Conservation (phyloP, 306 rosid species). For the Lathyrus tuberosus region DNA sequence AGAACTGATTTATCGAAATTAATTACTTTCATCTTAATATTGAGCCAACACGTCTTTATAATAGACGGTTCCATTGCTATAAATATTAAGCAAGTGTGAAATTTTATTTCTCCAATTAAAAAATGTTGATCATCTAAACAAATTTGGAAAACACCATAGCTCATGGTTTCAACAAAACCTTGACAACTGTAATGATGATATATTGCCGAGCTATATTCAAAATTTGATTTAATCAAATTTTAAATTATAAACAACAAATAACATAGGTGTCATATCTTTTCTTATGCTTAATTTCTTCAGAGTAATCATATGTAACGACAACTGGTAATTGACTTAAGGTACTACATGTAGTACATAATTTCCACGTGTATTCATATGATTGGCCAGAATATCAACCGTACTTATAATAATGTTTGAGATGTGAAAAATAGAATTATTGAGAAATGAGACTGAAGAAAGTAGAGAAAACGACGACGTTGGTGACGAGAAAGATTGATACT, state of each 20-base stretch:
- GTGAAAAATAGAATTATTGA: constrained; percentile 31
- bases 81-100: neutral
- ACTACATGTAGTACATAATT: neutral
- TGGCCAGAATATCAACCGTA: constrained; percentile 23
- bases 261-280: constrained; percentile 30
- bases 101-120: neutral
- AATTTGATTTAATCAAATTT: neutral
- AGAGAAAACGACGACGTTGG: neutral
- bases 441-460: constrained; percentile 11
- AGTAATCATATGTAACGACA: constrained; percentile 33
- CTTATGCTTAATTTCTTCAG: neutral
- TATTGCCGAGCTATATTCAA: neutral
- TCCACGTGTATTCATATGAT: neutral
- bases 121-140: too few relatives aligned
- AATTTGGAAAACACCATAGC: neutral
- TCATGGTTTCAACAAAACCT: constrained; percentile 7
- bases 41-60: too few relatives aligned
- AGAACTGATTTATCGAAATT: too few relatives aligned
- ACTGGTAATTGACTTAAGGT: constrained; percentile 23
- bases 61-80: too few relatives aligned
- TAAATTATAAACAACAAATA: neutral
- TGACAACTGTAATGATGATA: constrained; percentile 17
- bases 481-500: neutral
- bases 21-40: too few relatives aligned
- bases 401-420: constrained; percentile 38